Evolutionary conservation across 1,284 basidiomycete genomes (phyloP).

Genomic region (Sporisorium reilianum): DNA sequence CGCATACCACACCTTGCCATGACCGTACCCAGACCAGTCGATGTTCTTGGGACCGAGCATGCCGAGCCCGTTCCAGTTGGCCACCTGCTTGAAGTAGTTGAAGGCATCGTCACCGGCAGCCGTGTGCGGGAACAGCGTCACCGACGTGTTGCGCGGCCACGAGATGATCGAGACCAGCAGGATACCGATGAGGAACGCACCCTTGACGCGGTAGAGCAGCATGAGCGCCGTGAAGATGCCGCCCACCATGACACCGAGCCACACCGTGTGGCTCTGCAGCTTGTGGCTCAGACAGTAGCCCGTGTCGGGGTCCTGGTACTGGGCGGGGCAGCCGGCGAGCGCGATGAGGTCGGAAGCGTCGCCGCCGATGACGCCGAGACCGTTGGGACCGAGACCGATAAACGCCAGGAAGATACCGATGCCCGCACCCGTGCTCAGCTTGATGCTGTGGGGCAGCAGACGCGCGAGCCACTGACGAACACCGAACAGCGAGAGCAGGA

Average conservation of each 20-base stretch:
- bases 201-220: constrained; percentile 87
- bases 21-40: constrained; percentile 72
- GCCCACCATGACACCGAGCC: constrained; percentile 89
- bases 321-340: constrained; percentile 78
- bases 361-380: constrained; percentile 83
- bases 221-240: constrained; percentile 76
- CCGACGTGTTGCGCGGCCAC: constrained; percentile 83
- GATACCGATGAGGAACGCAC: constrained; percentile 82
- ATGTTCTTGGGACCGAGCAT: constrained; percentile 74
- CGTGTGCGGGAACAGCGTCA: constrained; percentile 86
- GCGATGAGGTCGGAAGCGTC: constrained; percentile 79
- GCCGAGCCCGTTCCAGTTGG: constrained; percentile 74
- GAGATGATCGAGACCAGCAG: constrained; percentile 86
- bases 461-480: constrained; percentile 90
- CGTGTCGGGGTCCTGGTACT: constrained; percentile 62
- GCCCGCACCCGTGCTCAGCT: constrained; percentile 84
- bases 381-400: constrained; percentile 75
- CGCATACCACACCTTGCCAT: constrained; percentile 86
- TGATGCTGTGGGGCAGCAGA: constrained; percentile 86
- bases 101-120: constrained; percentile 78
- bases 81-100: constrained; percentile 88
- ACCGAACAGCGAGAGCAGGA: constrained; percentile 83
- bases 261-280: constrained; percentile 81
- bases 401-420: constrained; percentile 80
- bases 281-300: constrained; percentile 79